These are phyloP conservation scores for Exophiala mesophila DNA, from an alignment of 2,329 filamentous ascomycete species.

Conservation along the genomic window DNA sequence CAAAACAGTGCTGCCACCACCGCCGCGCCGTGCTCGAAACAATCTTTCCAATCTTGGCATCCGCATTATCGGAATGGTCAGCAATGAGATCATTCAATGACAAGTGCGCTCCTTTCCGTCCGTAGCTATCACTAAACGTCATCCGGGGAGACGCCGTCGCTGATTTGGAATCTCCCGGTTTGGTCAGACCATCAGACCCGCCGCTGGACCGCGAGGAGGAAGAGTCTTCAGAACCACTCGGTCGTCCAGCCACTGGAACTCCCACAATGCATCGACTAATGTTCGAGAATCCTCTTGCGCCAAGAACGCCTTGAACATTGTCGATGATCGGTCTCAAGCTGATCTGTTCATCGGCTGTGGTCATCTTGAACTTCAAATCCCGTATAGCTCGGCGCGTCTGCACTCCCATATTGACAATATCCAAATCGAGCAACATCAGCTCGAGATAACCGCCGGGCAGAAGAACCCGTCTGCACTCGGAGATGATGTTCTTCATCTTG, in stretches of 20 bases:
- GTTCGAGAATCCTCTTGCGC: slow-evolving; percentile 43
- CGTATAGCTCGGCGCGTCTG: slow-evolving; percentile 43
- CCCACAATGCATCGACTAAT: slow-evolving; percentile 47
- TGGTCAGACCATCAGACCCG: slow-evolving; percentile 30
- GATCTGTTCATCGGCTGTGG: slow-evolving; percentile 37
- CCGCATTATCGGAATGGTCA: slow-evolving; percentile 63
- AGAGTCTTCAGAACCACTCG: slow-evolving; percentile 39
- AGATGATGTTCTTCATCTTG: slow-evolving; percentile 41
- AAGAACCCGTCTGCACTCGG: slow-evolving; percentile 46
- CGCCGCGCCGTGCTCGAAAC: slow-evolving; percentile 86
- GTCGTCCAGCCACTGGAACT: slow-evolving; percentile 44
- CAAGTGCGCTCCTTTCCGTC: slow-evolving; percentile 32
- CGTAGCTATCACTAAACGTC: slow-evolving; percentile 22
- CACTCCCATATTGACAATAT: slow-evolving; percentile 48
- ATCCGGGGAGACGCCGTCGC: slow-evolving; percentile 19
- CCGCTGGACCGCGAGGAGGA: slow-evolving; percentile 29
- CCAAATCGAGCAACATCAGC: slow-evolving; percentile 46
- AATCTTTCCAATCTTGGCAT: slow-evolving; percentile 86
- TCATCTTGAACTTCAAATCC: slow-evolving; percentile 43
- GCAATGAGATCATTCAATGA: slow-evolving; percentile 67
- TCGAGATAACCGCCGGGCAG: slow-evolving; percentile 47
- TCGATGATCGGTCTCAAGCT: slow-evolving; percentile 46
- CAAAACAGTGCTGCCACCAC: slow-evolving; percentile 96
- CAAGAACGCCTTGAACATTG: slow-evolving; percentile 43
- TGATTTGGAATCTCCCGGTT: slow-evolving; percentile 23